Conservation (phyloP, 2,329 filamentous ascomycete species). For the Colletotrichum sp. region DNA sequence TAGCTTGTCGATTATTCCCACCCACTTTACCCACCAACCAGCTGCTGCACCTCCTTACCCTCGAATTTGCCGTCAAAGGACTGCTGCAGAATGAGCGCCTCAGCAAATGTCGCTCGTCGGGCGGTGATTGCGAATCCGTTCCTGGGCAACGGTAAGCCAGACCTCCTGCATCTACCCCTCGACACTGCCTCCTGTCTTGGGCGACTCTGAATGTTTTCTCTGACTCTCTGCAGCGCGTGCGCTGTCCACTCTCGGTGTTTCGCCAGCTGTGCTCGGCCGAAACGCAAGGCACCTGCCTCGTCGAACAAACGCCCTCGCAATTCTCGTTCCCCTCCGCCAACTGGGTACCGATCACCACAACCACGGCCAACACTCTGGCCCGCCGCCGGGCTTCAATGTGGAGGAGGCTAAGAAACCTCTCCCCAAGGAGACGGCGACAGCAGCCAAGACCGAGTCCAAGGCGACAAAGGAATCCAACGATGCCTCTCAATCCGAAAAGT, state of each 20-base stretch:
- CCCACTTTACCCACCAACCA: background rate
- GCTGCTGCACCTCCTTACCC: background rate
- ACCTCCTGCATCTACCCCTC: constrained; percentile 4
- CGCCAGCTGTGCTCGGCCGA: constrained; percentile 51
- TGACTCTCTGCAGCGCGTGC: constrained; percentile 45
- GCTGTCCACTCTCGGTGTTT: constrained; percentile 51
- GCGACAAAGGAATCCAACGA: constrained; percentile 28
- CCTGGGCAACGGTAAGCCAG: constrained; percentile 50
- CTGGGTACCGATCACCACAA: constrained; percentile 66
- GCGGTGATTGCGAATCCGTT: constrained; percentile 60
- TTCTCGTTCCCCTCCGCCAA: constrained; percentile 61
- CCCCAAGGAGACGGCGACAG: constrained; percentile 54
- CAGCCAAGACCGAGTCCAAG: constrained; percentile 39
- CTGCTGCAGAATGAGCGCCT: constrained; percentile 55
- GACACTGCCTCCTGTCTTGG: background rate
- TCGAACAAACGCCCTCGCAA: constrained; percentile 56
- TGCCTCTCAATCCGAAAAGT: constrained; percentile 21
- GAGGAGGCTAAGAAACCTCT: constrained; percentile 88
- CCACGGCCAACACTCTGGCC: constrained; percentile 59
- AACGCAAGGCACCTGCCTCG: constrained; percentile 50
- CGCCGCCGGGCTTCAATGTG: constrained; percentile 90
- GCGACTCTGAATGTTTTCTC: constrained; percentile 13
- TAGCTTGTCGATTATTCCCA: background rate
- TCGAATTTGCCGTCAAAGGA: background rate
- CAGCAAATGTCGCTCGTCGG: constrained; percentile 59